Percentiles rank a stretch among this genome's conserved stretches.
These are phyloP conservation scores for Umbelopsis vinacea DNA, from an alignment of 192 early-diverging fungal species.

Conservation along the genomic window DNA sequence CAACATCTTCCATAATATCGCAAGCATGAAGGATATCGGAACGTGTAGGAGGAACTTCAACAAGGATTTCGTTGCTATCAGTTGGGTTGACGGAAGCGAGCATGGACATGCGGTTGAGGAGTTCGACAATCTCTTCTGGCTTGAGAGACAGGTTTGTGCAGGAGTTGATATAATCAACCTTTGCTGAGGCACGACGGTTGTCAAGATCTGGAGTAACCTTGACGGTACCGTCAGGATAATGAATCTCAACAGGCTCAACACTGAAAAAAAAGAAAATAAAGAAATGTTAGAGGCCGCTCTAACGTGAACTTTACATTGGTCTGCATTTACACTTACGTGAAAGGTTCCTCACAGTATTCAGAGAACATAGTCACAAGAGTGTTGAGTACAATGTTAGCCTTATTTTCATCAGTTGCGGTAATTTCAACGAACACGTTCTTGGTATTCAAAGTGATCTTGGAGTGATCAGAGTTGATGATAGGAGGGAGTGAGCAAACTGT, in stretches of 20 bases:
- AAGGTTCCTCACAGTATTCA: conserved; percentile 87
- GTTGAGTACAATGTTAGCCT: conserved; percentile 93
- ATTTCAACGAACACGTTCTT: conserved; percentile 98
- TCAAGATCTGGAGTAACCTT: conserved; percentile 77
- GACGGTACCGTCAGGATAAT: conserved; percentile 78
- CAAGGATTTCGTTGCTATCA: conserved; percentile 64
- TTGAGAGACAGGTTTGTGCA: conserved; percentile 76
- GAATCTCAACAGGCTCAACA: conserved; percentile 90
- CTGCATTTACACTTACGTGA: conserved; percentile 68
- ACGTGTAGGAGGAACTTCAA: conserved; percentile 87
- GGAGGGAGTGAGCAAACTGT: conserved; percentile 94
- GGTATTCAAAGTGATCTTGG: conserved; percentile 93
- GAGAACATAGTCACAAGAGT: conserved; percentile 97
- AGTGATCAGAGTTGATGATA: conserved; percentile 98
- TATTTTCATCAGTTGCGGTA: conserved; percentile 95
- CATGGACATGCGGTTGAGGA: conserved; percentile 90
- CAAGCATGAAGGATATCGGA: conserved; percentile 95
- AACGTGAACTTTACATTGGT: neutral
- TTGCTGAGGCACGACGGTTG: conserved; percentile 69
- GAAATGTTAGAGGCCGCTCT: neutral
- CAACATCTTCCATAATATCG: conserved; percentile 98
- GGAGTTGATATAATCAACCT: conserved; percentile 87
- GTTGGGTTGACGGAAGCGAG: conserved; percentile 57
- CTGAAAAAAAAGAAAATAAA: conserved; percentile 52
- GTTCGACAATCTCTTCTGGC: conserved; percentile 69